Evolutionary conservation across 768 basidiomycete genomes (phyloP), one percentile per base, ranked within the genome.

Genomic region (Auricularia sp.): DNA sequence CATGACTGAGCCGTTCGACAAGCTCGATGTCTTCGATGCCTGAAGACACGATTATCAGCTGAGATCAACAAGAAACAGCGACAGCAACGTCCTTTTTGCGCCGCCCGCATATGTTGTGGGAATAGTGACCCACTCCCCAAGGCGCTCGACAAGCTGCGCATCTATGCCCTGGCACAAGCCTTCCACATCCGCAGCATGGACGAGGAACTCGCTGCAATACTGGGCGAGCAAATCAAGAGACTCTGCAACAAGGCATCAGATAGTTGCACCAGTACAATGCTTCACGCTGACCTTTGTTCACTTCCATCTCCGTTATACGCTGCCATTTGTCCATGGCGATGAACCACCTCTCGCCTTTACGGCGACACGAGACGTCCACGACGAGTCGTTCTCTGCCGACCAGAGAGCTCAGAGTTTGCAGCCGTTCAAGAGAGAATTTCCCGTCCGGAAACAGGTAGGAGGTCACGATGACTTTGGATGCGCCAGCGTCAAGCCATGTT

Each of bases 241-340:
- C 62, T 90, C 95, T 97, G 70, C 7, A 36, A 29, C 35, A 35
- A 6, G 51, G 43, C 4, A 53, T 36, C 29, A 56, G 18, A 29
- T 3, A 29, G 29, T 29, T 29, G 29, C 29, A 29, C 29, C 2
- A 3, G 2, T 29, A 3, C 29, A 3, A 2, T 29, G n/a, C 29
- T 10, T 33, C 54, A 12, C 59, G 66, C 74, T 18, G 62, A 88
- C 94, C 91, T 83, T 86, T 79, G 67, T 81, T 87, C 18, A 99
- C 90, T 70, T 91, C 87, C 87, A 93, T 93, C 70, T 98, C 92
- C 0, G 97, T 98, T 62, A 97, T 81, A 66, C 90, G 88, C 71
- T 96, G 95, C 97, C 97, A 99, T 72, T 93, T 95, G 77, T 98
- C 96, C 94, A 95, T 98, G 11, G 96, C 94, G 12, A 99, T 90